Base-by-base conservation (phyloP, 179 eudicot genomes). In the Gypsophila paniculata region DNA sequence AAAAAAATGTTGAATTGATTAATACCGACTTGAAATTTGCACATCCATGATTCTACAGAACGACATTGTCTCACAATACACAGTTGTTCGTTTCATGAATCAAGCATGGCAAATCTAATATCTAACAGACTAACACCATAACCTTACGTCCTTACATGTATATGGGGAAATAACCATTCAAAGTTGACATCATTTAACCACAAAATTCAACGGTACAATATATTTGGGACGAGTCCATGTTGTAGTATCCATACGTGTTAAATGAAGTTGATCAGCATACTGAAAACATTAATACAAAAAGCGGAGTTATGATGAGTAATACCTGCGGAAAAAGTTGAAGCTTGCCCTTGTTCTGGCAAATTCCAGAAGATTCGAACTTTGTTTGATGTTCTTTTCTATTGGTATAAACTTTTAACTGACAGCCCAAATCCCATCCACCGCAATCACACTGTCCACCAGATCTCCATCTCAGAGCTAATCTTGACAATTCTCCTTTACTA, bases 391-490 rank as follows among this genome's bases (percentile, higher is more conserved):
- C 78, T 11, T 59, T 75, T 62, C 62, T 72, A 79, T 74, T 82
- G 26, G 85, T 68, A 74, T 86, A 86, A 67, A 87, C 77, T 65
- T 76, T 79, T 61, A 89, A 26, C 73, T 79, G 85, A 81, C 98
- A 93, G 78, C 98, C 96, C 63, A 93, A 34, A 87, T 93, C 98
- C 98, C 98, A 93, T 42, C 98, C 98, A 48, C 96, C 96, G 73
- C 98, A 93, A 72, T 93, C 98, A 78, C 98, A 93, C 48, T 78
- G 63, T 44, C 98, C 98, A 66, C 95, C 88, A 9, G 90, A 89
- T 73, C 68, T 85, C 98, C 98, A 93, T 80, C 98, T 81, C 62
- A 85, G 80, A 8, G 90, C 83, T 68, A 93, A 72, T 19, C 95
- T 74, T 65, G 98, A 93, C 71, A 89, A 85, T 77, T 85, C 89